Evolutionary conservation across 306 rosid genomes (phyloP).

Genomic region (Medicago ruthenica): DNA sequence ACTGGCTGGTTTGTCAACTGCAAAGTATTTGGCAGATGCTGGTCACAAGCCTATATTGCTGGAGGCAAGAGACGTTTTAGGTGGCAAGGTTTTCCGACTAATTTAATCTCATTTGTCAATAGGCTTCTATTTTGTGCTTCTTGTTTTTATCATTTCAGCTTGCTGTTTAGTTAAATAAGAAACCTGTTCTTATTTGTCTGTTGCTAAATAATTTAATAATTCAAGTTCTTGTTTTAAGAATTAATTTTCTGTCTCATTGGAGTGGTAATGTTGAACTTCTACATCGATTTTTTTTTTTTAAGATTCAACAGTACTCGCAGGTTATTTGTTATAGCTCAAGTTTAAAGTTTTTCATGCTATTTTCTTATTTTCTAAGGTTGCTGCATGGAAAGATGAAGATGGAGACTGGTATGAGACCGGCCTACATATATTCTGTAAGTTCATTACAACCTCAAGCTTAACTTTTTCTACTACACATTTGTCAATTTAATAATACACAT

Average conservation of each 20-base stretch:
- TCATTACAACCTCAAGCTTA: conserved; percentile 14
- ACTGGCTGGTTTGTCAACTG: conserved; percentile 95
- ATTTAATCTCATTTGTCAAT: conserved; percentile 39
- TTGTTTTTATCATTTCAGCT: conserved; percentile 30
- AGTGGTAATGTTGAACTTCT: conserved; percentile 25
- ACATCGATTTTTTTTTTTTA: background rate
- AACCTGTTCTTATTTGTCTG: conserved; percentile 13
- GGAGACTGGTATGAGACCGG: conserved; percentile 99
- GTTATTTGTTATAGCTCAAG: conserved; percentile 28
- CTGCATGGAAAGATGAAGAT: conserved; percentile 97
- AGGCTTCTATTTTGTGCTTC: conserved; percentile 27
- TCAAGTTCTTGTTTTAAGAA: conserved; percentile 21
- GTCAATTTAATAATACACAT: conserved; percentile 1
- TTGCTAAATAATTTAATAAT: conserved; percentile 3
- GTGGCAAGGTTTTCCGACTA: conserved; percentile 87
- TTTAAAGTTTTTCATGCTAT: conserved; percentile 33
- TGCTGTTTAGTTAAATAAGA: conserved; percentile 17
- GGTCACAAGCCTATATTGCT: conserved; percentile 90
- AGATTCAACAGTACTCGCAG: conserved; percentile 5
- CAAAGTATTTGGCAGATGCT: conserved; percentile 97
- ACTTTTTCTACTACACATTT: conserved; percentile 26
- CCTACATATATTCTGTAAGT: conserved; percentile 95
- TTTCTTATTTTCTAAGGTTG: conserved; percentile 62
- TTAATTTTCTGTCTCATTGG: background rate
- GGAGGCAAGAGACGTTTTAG: conserved; percentile 96